Evolutionary conservation across 2,329 filamentous ascomycete genomes (phyloP), one percentile per base, ranked within the genome.

Genomic region (Neurospora sp.): DNA sequence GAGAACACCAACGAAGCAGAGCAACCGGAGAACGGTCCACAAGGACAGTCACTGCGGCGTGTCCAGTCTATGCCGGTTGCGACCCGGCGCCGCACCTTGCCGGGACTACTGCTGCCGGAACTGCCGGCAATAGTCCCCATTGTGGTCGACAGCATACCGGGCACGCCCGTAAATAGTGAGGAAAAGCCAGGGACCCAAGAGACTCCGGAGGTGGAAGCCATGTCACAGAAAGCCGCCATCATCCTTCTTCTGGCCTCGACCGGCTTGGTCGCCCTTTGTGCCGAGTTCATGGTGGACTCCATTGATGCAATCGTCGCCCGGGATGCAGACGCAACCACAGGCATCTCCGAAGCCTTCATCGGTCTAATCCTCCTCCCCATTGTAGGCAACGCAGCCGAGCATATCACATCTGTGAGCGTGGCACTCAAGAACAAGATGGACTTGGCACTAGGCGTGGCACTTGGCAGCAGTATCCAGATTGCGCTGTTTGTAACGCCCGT

Each of bases 351-450:
- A 74, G 82, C 85, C 0, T 84, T 89, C 68, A 86, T 89, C 66
- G 87, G 87, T 43, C 80, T 89, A 12, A 87, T 89, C 62, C 83
- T 89, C 70, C 79, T 89, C 11, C 88, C 88, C 0, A 85, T 89
- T 46, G 85, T 88, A 0, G 87, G 88, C 41, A 89, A 89, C 70
- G 86, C 87, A 0, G 87, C 87, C 1, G 87, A 89, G 76, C 87
- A 89, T 71, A 84, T 87, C n/a, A 89, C 87, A 0, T 86, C 87
- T 0, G 85, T 89, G 1, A 85, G 84, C 0, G 87, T 89, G 0
- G 87, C 87, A 0, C 79, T 81, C 52, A 86, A 86, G 72, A 86
- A 88, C 72, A 88, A 89, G 76, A 84, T 89, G 77, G 87, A 89
- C 75, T 80, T 89, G 2, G 87, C 87, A 0, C 85, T 89, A 41